A percentile compares a stretch with the other conserved stretches of the same genome.
phyloP scores from a whole-genome alignment of 192 early-diverging fungal genomes.

The Coemansia sp. region DNA sequence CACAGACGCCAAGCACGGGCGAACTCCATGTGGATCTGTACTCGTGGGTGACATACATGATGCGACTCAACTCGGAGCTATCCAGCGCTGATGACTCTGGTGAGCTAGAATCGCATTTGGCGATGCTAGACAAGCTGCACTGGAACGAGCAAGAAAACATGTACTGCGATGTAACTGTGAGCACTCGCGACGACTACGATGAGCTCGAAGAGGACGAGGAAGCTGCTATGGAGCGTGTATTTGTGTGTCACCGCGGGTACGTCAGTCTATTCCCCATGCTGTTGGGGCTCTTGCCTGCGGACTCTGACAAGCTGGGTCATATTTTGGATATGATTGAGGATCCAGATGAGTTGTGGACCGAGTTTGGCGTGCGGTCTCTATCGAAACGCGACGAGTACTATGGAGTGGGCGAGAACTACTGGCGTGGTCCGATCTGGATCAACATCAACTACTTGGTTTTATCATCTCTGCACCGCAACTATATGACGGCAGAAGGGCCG shows the following conservation, averaged over 20 bases:
- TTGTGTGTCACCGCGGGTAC: conserved; percentile 53
- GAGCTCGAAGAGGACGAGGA: conserved; percentile 47
- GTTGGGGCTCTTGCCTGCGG: conserved; percentile 70
- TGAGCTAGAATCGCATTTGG: conserved; percentile 16
- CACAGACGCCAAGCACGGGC: conserved; percentile 63
- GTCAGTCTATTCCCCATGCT: conserved; percentile 84
- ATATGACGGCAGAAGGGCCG: conserved; percentile 63
- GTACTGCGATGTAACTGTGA: conserved; percentile 46
- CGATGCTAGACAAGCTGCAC: conserved; percentile 32
- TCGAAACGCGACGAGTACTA: conserved; percentile 66
- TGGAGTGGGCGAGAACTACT: conserved; percentile 90
- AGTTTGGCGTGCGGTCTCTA: conserved; percentile 71
- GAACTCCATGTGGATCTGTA: conserved; percentile 50
- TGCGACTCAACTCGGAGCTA: conserved; percentile 17
- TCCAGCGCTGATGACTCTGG: not conserved
- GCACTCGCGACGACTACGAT: conserved; percentile 33
- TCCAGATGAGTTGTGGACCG: conserved; percentile 82
- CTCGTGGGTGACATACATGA: conserved; percentile 40
- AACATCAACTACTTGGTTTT: conserved; percentile 89
- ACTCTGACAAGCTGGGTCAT: conserved; percentile 70
- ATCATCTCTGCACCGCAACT: conserved; percentile 69
- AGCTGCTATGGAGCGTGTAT: conserved; percentile 22
- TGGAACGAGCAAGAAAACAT: conserved; percentile 42
- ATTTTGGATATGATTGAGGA: conserved; percentile 80
- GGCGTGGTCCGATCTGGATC: conserved; percentile 94